A percentile compares a stretch with the other conserved stretches of the same genome.
Evolutionary conservation across 2,329 filamentous ascomycete species (phyloP).

Genomic region (Epichloe typhina): DNA sequence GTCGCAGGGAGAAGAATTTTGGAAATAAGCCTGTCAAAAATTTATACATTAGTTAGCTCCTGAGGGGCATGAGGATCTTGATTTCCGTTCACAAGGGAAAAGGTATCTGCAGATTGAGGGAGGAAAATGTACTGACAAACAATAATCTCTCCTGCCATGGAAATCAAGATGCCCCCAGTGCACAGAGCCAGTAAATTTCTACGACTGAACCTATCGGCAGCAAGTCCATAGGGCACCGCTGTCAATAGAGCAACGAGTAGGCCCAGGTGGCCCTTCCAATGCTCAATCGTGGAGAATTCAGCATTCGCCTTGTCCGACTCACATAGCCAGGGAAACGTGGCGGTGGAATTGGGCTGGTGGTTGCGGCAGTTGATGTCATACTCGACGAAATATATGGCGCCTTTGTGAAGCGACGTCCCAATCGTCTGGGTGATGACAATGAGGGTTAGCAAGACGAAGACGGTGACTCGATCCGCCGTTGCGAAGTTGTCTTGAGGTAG

Average conservation of each 20-base stretch:
- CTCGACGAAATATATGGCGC: background rate
- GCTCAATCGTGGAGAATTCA: background rate
- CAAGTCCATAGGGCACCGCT: slow-evolving; percentile 3
- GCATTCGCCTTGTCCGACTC: background rate
- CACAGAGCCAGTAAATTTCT: slow-evolving; percentile 3
- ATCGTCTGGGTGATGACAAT: background rate
- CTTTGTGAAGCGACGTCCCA: background rate
- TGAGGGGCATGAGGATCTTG: background rate
- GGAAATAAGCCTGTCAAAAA: slow-evolving; percentile 1
- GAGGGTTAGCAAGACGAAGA: slow-evolving; percentile 1
- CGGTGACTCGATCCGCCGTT: background rate
- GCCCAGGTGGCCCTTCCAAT: background rate
- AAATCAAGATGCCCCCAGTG: background rate
- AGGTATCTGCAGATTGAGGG: background rate
- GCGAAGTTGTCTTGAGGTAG: slow-evolving; percentile 3
- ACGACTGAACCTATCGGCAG: slow-evolving; percentile 4
- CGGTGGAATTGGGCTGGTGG: background rate
- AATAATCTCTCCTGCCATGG: slow-evolving; percentile 4
- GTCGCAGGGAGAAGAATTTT: background rate
- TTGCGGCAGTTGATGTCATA: slow-evolving; percentile 1
- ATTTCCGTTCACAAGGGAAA: background rate
- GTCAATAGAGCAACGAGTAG: slow-evolving; percentile 1
- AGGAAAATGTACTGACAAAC: background rate
- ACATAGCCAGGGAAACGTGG: background rate
- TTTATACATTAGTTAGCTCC: background rate